Evolutionary conservation across 1,284 basidiomycete genomes (phyloP).

Genomic region (Apiotrichum porosum): DNA sequence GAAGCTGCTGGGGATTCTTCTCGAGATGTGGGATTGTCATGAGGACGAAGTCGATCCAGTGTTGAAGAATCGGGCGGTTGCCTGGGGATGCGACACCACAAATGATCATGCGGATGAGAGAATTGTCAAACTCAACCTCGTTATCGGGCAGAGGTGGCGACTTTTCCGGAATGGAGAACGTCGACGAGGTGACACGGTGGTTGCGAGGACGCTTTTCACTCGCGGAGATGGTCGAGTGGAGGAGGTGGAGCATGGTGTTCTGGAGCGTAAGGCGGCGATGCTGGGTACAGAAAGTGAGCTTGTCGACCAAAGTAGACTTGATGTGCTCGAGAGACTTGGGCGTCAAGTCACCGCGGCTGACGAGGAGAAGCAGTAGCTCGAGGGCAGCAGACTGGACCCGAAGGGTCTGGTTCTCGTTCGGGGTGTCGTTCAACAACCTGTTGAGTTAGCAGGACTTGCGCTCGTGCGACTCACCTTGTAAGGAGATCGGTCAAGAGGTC

Average conservation of each 20-base stretch:
- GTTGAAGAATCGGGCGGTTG: constrained; percentile 77
- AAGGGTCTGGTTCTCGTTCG: constrained; percentile 49
- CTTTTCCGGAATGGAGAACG: constrained; percentile 16
- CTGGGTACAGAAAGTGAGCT: constrained; percentile 71
- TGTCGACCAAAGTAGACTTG: constrained; percentile 66
- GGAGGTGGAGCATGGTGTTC: constrained; percentile 84
- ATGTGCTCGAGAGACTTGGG: constrained; percentile 58
- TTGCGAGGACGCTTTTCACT: constrained; percentile 12
- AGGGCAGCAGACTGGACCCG: constrained; percentile 68
- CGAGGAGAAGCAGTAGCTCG: constrained; percentile 75
- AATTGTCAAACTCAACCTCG: constrained; percentile 25
- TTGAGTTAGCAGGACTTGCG: neutral
- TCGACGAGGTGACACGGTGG: constrained; percentile 24
- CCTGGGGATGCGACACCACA: constrained; percentile 67
- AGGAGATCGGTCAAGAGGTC: constrained; percentile 11
- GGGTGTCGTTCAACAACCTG: constrained; percentile 11
- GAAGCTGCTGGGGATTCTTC: constrained; percentile 56
- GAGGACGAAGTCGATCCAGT: constrained; percentile 94
- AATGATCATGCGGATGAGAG: constrained; percentile 69
- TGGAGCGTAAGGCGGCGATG: constrained; percentile 69
- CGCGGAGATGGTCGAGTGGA: constrained; percentile 72
- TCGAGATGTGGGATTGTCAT: constrained; percentile 72
- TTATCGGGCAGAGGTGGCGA: neutral
- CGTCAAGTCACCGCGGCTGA: constrained; percentile 73
- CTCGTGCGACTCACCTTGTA: constrained; percentile 2